Conservation (phyloP, 2,329 filamentous ascomycete species). For the Exophiala sp. region DNA sequence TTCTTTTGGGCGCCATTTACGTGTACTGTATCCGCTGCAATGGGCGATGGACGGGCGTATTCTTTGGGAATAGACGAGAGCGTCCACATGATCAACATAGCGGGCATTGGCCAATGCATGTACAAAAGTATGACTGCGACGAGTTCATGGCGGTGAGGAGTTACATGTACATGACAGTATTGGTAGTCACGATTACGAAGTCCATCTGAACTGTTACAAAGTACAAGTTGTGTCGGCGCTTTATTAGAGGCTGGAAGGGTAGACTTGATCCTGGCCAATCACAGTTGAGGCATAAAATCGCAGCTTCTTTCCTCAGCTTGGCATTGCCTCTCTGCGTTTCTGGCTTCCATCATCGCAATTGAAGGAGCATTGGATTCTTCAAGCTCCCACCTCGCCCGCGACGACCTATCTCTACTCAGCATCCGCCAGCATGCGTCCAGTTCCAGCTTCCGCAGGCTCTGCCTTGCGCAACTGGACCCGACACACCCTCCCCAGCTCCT, state of each 20-base stretch:
- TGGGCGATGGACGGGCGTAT: too few species aligned
- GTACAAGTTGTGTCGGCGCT: too few species aligned
- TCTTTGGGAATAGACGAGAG: too few species aligned
- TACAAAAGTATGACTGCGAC: too few species aligned
- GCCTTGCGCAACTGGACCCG: constrained; percentile 60
- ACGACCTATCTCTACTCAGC: constrained; percentile 21
- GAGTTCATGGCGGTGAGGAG: too few species aligned
- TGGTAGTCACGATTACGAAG: too few species aligned
- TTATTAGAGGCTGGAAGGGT: too few species aligned
- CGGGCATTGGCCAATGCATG: too few species aligned
- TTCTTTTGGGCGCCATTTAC: neutral
- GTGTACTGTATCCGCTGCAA: neutral
- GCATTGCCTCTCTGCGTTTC: neutral
- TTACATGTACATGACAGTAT: too few species aligned
- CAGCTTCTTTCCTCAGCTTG: neutral
- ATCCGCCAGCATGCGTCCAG: constrained; percentile 59
- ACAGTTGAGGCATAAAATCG: constrained; percentile 1
- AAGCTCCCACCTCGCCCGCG: constrained; percentile 12
- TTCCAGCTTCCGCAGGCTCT: constrained; percentile 65
- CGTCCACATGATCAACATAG: too few species aligned
- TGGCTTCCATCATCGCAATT: constrained; percentile 3
- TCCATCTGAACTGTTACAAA: too few species aligned
- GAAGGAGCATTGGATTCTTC: constrained; percentile 1
- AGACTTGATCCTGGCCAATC: neutral
- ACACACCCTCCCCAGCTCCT: constrained; percentile 40